Conservation (phyloP, 75 land plant species). For the Ceratopteris richardii region DNA sequence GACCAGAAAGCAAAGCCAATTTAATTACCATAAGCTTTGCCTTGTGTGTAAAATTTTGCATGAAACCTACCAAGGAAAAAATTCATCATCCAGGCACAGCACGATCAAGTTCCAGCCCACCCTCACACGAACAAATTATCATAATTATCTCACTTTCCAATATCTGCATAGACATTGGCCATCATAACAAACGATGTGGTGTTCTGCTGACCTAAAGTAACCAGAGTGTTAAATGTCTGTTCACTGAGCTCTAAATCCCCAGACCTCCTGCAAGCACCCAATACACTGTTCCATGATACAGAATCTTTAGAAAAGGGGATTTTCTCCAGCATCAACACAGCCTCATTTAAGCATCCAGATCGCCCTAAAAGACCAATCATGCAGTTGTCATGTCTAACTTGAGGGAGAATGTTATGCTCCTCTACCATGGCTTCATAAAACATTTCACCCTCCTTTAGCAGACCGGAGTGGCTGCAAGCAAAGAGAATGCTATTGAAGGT, state of each 20-base stretch:
- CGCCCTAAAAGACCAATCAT: conserved; percentile 20
- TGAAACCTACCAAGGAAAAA: no score
- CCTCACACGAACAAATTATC: no score
- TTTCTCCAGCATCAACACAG: conserved; percentile 18
- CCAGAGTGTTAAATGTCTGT: neutral
- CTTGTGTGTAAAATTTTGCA: no score
- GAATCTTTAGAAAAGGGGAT: conserved; percentile 16
- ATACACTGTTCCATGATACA: conserved; percentile 17
- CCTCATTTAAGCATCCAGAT: conserved; percentile 16
- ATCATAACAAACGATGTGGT: neutral
- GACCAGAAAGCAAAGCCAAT: no score
- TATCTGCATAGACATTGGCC: neutral
- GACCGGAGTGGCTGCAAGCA: conserved; percentile 24
- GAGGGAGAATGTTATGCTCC: conserved; percentile 13
- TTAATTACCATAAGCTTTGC: no score
- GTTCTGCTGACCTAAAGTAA: neutral
- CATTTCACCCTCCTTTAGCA: conserved; percentile 10
- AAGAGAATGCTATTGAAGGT: conserved; percentile 29
- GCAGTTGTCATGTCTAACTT: conserved; percentile 14
- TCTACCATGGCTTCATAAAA: conserved; percentile 15
- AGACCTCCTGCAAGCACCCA: conserved; percentile 17
- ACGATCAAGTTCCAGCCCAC: no score
- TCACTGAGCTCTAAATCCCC: conserved; percentile 18
- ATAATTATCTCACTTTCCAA: neutral
- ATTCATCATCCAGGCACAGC: no score